phyloP scores from a whole-genome alignment of 441 rosid genomes.

The Populus hybrid region DNA sequence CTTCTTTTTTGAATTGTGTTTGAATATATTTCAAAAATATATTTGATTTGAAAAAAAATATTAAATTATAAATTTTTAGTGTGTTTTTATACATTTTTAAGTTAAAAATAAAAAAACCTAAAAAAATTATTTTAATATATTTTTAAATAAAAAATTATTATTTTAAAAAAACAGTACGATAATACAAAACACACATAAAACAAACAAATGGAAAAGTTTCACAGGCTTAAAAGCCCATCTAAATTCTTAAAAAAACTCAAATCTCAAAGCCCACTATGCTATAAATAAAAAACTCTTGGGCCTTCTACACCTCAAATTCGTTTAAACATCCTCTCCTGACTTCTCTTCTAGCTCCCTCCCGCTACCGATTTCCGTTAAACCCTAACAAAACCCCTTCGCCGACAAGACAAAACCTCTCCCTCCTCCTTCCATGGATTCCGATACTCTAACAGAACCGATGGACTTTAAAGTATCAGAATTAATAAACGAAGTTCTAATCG shows the following conservation, averaged over 20 bases:
- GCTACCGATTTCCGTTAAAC: constrained; percentile 21
- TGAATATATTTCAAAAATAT: too few relatives aligned
- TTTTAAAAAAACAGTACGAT: too few relatives aligned
- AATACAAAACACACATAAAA: too few relatives aligned
- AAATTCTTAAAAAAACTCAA: neutral
- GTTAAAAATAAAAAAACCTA: too few relatives aligned
- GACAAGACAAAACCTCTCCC: neutral
- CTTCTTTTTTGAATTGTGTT: too few relatives aligned
- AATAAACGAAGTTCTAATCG: constrained; percentile 67
- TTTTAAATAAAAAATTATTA: too few relatives aligned
- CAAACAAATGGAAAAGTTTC: neutral
- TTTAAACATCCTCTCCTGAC: neutral
- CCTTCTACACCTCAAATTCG: neutral
- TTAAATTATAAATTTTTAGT: too few relatives aligned
- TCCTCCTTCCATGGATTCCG: constrained; percentile 20
- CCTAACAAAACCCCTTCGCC: constrained; percentile 14
- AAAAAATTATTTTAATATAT: too few relatives aligned
- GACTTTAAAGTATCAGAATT: constrained; percentile 53
- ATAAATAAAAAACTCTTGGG: neutral
- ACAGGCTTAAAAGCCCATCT: neutral
- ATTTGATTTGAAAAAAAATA: too few relatives aligned
- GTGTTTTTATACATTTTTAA: too few relatives aligned
- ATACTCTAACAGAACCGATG: constrained; percentile 32
- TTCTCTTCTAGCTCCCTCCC: constrained; percentile 7
- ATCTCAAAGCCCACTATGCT: neutral